Percentiles rank a stretch among this genome's conserved stretches.
Conservation (phyloP, 1,284 basidiomycete genomes). For the Tilletia caries region DNA sequence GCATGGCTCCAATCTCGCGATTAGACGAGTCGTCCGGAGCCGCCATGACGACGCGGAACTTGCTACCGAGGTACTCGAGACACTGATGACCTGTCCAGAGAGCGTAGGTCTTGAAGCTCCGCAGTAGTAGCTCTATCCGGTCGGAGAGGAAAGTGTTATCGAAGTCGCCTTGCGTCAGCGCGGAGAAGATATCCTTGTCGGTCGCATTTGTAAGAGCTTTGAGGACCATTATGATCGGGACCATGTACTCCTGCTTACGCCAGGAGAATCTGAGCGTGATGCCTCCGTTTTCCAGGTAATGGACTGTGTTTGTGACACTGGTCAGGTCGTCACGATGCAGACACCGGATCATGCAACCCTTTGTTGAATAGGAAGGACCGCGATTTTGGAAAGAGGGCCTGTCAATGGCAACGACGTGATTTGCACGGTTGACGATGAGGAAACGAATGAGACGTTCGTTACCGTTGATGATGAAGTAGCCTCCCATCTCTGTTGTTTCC, state of each 20-base stretch:
- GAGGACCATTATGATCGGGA: slow-evolving; percentile 93
- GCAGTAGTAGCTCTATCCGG: slow-evolving; percentile 92
- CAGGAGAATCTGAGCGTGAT: slow-evolving; percentile 94
- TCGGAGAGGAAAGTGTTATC: slow-evolving; percentile 97
- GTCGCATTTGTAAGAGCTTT: slow-evolving; percentile 87
- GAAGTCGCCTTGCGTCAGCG: slow-evolving; percentile 95
- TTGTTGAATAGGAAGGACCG: slow-evolving; percentile 88
- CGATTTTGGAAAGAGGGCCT: slow-evolving; percentile 84
- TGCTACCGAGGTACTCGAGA: slow-evolving; percentile 93
- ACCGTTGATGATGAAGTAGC: slow-evolving; percentile 98
- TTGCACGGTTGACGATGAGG: slow-evolving; percentile 82
- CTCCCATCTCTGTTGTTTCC: slow-evolving; percentile 97
- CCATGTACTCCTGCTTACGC: slow-evolving; percentile 98
- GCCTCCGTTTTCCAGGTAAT: slow-evolving; percentile 93
- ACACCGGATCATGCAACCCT: slow-evolving; percentile 92
- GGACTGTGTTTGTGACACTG: slow-evolving; percentile 78
- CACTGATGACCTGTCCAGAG: slow-evolving; percentile 89
- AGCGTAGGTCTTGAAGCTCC: slow-evolving; percentile 79
- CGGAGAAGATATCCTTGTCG: slow-evolving; percentile 96
- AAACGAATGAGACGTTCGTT: slow-evolving; percentile 98
- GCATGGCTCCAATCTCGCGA: slow-evolving; percentile 73
- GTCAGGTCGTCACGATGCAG: slow-evolving; percentile 60
- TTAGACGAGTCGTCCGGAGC: slow-evolving; percentile 93
- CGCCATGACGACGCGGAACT: slow-evolving; percentile 87
- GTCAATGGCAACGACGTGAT: slow-evolving; percentile 81